Evolutionary conservation across 2,329 filamentous ascomycete species (phyloP).

Genomic region (Sporothrix phasma): DNA sequence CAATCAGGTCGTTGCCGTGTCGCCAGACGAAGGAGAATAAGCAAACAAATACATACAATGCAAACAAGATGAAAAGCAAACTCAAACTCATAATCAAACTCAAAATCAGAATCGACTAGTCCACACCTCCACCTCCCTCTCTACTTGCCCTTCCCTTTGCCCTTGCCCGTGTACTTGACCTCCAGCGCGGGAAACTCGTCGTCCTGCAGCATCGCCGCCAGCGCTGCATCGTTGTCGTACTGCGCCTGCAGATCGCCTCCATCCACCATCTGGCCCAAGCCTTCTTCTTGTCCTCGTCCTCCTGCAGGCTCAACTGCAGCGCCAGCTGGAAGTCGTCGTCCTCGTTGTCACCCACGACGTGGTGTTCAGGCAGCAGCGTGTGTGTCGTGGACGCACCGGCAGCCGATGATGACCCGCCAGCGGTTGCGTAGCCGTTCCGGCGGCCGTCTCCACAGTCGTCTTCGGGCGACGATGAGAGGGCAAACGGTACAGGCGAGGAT

Average conservation of each 20-base stretch:
- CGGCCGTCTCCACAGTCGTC: background rate
- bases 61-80: background rate
- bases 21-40: background rate
- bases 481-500: constrained; percentile 18
- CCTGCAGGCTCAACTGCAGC: constrained; percentile 49
- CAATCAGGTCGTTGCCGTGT: background rate
- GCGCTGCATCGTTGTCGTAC: constrained; percentile 15
- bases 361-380: background rate
- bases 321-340: constrained; percentile 53
- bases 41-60: too few relatives aligned
- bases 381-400: background rate
- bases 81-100: background rate
- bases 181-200: constrained; percentile 27
- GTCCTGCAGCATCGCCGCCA: constrained; percentile 20
- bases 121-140: background rate
- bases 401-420: background rate
- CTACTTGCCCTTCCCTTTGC: constrained; percentile 23
- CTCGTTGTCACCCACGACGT: constrained; percentile 20
- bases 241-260: constrained; percentile 7
- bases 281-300: constrained; percentile 32
- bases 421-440: background rate
- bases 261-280: background rate
- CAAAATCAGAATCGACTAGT: too few relatives aligned
- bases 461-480: constrained; percentile 20
- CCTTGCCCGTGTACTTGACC: constrained; percentile 29